These are phyloP conservation scores for Clitopilus passeckerianus DNA, from an alignment of 768 basidiomycete genomes.

Conservation along the genomic window DNA sequence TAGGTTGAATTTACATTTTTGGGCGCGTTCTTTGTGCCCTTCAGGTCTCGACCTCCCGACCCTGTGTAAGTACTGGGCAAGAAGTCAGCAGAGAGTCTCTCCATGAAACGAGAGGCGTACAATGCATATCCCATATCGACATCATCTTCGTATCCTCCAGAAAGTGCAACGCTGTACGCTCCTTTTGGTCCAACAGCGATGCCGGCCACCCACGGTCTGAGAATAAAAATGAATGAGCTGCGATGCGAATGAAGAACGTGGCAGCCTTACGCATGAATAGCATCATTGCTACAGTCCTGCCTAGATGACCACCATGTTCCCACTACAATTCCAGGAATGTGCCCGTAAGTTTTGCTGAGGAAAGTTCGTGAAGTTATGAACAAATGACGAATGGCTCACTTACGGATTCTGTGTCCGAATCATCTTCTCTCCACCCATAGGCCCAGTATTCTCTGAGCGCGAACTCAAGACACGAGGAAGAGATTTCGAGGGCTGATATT, in stretches of 20 bases:
- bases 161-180: conserved; percentile 81
- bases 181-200: conserved; percentile 66
- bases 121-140: conserved; percentile 79
- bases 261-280: conserved; percentile 78
- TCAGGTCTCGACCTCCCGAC: conserved; percentile 82
- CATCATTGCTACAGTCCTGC: conserved; percentile 65
- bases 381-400: conserved; percentile 14
- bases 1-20: conserved; percentile 62
- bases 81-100: background rate
- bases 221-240: conserved; percentile 1
- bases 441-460: conserved; percentile 26
- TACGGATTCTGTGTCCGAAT: conserved; percentile 48
- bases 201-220: conserved; percentile 79
- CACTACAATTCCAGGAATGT: conserved; percentile 73
- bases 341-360: conserved; percentile 69
- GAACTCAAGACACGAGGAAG: conserved; percentile 16
- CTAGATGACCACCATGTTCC: conserved; percentile 83
- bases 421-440: conserved; percentile 18
- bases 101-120: conserved; percentile 37
- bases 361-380: background rate
- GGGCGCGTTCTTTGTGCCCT: conserved; percentile 73
- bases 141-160: conserved; percentile 87
- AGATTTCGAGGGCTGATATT: conserved; percentile 28
- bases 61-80: conserved; percentile 70
- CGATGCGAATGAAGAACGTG: background rate